Percentiles rank a stretch among this genome's conserved stretches.
These are phyloP conservation scores for Amaranthus tricolor DNA, from an alignment of 179 eudicot species.

Conservation along the genomic window DNA sequence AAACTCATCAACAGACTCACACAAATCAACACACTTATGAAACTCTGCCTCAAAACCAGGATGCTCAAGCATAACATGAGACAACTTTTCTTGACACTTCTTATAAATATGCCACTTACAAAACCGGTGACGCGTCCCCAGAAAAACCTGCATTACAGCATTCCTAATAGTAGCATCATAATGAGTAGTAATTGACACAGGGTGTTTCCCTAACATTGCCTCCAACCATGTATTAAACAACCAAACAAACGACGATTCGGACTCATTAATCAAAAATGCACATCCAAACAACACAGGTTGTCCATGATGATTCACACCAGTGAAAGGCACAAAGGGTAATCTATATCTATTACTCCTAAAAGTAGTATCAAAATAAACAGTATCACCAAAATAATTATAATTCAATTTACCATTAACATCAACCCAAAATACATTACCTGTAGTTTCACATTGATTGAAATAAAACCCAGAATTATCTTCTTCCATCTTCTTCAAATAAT, in stretches of 20 bases:
- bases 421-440: constrained; percentile 65
- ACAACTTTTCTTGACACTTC: constrained; percentile 64
- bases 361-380: constrained; percentile 60
- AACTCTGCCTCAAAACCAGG: constrained; percentile 61
- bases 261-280: constrained; percentile 58
- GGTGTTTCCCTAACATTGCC: constrained; percentile 57
- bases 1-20: constrained; percentile 62
- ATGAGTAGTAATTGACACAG: constrained; percentile 60
- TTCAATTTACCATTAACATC: constrained; percentile 49
- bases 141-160: constrained; percentile 61
- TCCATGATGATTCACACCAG: constrained; percentile 67
- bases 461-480: constrained; percentile 44
- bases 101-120: constrained; percentile 70
- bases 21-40: constrained; percentile 63
- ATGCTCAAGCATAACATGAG: constrained; percentile 46
- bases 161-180: constrained; percentile 50
- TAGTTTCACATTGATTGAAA: constrained; percentile 24
- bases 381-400: constrained; percentile 63
- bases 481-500: constrained; percentile 54
- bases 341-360: constrained; percentile 62
- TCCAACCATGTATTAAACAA: constrained; percentile 57
- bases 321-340: constrained; percentile 63
- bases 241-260: constrained; percentile 61
- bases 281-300: constrained; percentile 73
- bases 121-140: constrained; percentile 54